Conservation (phyloP, 2,329 filamentous ascomycete genomes). For the Hirsutella thompsonii region DNA sequence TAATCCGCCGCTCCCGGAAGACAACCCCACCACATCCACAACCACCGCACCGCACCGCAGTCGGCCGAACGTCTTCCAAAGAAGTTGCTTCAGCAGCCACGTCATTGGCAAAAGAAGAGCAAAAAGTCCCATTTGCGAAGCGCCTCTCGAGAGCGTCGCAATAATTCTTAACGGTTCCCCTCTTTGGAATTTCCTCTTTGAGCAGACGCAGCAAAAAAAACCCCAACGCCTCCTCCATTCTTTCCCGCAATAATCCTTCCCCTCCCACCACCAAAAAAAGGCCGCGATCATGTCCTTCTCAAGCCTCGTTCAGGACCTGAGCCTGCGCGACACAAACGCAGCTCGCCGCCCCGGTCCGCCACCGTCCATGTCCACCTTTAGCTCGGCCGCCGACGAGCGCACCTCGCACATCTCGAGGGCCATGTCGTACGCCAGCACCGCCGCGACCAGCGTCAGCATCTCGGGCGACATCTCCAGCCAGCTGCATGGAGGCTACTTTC, state of each 20-base stretch:
- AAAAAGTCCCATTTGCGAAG: no score
- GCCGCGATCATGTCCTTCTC: constrained; percentile 66
- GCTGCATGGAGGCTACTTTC: constrained; percentile 71
- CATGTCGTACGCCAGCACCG: constrained; percentile 54
- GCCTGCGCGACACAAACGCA: constrained; percentile 40
- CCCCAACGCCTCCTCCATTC: neutral
- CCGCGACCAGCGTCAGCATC: constrained; percentile 57
- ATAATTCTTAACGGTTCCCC: no score
- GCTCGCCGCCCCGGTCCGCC: constrained; percentile 31
- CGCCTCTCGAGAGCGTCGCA: no score
- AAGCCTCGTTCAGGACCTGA: constrained; percentile 52
- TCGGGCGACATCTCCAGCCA: constrained; percentile 69
- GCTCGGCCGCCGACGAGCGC: constrained; percentile 42
- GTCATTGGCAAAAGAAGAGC: no score
- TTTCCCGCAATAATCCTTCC: neutral
- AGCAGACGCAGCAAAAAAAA: no score
- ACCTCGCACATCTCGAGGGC: constrained; percentile 49
- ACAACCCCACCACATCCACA: no score
- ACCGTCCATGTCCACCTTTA: constrained; percentile 29
- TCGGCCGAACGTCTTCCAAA: no score
- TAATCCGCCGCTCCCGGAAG: no score
- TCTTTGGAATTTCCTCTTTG: no score
- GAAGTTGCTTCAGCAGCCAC: no score
- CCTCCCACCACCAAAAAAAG: constrained; percentile 17
- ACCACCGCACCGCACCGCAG: no score